phyloP scores from a whole-genome alignment of 1,139 yeast genomes.

The Candida glucosophila region DNA sequence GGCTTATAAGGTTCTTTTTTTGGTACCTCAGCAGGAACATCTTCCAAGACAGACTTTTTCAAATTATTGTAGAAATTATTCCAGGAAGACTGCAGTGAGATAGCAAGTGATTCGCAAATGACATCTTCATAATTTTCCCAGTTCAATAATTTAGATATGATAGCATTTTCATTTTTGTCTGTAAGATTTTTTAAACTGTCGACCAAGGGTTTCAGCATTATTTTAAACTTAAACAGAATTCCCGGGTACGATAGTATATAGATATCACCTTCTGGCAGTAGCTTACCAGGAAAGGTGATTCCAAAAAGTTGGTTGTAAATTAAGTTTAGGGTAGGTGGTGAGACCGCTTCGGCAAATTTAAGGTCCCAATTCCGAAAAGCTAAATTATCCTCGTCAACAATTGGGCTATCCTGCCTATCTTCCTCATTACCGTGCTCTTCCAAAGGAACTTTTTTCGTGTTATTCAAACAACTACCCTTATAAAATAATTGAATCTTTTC shows the following conservation, averaged over 20 bases:
- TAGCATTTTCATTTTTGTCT: conserved; percentile 8
- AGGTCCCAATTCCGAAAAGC: neutral
- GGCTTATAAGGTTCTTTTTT: neutral
- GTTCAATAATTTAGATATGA: conserved; percentile 24
- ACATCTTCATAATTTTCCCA: conserved; percentile 24
- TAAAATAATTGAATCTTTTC: conserved; percentile 18
- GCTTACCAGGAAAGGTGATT: conserved; percentile 52
- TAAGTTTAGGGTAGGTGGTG: conserved; percentile 23
- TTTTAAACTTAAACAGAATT: conserved; percentile 35
- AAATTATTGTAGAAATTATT: conserved; percentile 15
- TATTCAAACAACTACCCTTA: conserved; percentile 25
- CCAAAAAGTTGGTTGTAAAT: conserved; percentile 54
- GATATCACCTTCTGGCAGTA: conserved; percentile 9
- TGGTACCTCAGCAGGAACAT: neutral
- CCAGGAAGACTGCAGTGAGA: conserved; percentile 27
- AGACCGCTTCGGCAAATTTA: conserved; percentile 1
- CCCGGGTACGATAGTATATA: conserved; percentile 50
- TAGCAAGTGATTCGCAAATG: conserved; percentile 25
- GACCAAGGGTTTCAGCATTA: conserved; percentile 13
- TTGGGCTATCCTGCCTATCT: neutral
- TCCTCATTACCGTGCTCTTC: neutral
- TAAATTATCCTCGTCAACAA: neutral
- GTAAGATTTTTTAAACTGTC: conserved; percentile 8
- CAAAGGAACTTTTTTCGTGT: conserved; percentile 6
- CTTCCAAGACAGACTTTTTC: conserved; percentile 12